Evolutionary conservation across 2,329 filamentous ascomycete species (phyloP).

Genomic region (Trichoderma sp.): DNA sequence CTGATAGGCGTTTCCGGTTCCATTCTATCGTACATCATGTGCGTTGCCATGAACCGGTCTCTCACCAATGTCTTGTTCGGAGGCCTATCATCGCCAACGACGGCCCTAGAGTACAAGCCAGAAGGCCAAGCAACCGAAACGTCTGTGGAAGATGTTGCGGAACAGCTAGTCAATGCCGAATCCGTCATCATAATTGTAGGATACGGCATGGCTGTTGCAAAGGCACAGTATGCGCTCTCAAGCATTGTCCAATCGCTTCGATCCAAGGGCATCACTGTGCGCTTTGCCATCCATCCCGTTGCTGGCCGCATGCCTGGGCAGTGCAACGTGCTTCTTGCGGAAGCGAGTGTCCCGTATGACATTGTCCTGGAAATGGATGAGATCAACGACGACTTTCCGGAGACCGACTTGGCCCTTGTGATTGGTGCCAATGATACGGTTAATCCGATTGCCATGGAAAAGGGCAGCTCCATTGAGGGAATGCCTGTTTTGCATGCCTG

Average conservation of each 20-base stretch:
- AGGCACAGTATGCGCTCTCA: slow-evolving; percentile 86
- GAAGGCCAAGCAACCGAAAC: slow-evolving; percentile 78
- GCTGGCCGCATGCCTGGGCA: slow-evolving; percentile 91
- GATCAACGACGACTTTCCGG: slow-evolving; percentile 86
- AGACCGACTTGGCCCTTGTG: slow-evolving; percentile 82
- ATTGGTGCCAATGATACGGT: slow-evolving; percentile 93
- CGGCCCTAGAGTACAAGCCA: slow-evolving; percentile 65
- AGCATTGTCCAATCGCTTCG: slow-evolving; percentile 75
- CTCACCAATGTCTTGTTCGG: slow-evolving; percentile 89
- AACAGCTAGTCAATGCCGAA: slow-evolving; percentile 71
- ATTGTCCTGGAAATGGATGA: slow-evolving; percentile 95
- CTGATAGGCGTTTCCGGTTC: slow-evolving; percentile 86
- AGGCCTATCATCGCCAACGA: slow-evolving; percentile 57
- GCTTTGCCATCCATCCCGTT: slow-evolving; percentile 87
- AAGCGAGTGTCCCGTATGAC: slow-evolving; percentile 85
- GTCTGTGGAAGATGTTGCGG: slow-evolving; percentile 75
- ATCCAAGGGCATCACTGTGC: slow-evolving; percentile 73
- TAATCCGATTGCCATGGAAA: slow-evolving; percentile 83
- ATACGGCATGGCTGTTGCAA: slow-evolving; percentile 92
- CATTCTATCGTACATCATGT: slow-evolving; percentile 84
- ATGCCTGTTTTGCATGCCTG: slow-evolving; percentile 92
- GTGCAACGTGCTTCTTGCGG: slow-evolving; percentile 85
- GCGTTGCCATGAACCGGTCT: slow-evolving; percentile 87
- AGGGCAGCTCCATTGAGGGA: slow-evolving; percentile 78
- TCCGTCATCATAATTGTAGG: slow-evolving; percentile 87